These are phyloP conservation scores for Aspergillus avenaceus DNA, from an alignment of 495 filamentous ascomycete genomes.

Conservation along the genomic window DNA sequence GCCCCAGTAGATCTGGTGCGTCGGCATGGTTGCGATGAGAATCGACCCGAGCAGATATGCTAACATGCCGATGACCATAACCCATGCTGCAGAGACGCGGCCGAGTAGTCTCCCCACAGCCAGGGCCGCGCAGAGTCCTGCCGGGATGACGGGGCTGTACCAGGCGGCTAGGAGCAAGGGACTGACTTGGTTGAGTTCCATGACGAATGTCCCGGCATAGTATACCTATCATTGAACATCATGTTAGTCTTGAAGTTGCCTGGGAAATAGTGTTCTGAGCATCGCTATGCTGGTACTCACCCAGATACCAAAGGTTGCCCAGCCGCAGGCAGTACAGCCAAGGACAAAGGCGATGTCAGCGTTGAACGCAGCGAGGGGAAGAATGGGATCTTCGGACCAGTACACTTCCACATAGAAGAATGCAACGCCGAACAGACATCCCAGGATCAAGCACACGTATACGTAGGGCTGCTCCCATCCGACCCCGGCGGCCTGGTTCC, in stretches of 20 bases:
- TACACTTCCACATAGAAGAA: slow-evolving; percentile 42
- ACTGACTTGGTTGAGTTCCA: slow-evolving; percentile 24
- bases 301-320: slow-evolving; percentile 47
- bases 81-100: slow-evolving; percentile 25
- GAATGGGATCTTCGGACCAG: slow-evolving; percentile 34
- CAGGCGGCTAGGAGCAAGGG: slow-evolving; percentile 37
- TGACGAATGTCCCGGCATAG: slow-evolving; percentile 42
- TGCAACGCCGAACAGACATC: slow-evolving; percentile 28
- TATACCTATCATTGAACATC: no score
- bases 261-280: no score
- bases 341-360: slow-evolving; percentile 39
- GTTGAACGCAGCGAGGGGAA: slow-evolving; percentile 39
- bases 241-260: no score
- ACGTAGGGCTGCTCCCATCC: slow-evolving; percentile 44
- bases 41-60: slow-evolving; percentile 37
- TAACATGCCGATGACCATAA: slow-evolving; percentile 49
- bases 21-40: slow-evolving; percentile 30
- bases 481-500: slow-evolving; percentile 46
- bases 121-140: neutral
- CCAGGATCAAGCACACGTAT: slow-evolving; percentile 43
- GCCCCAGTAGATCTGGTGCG: slow-evolving; percentile 41
- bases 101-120: neutral
- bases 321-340: slow-evolving; percentile 43
- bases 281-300: no score
- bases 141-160: slow-evolving; percentile 21